Base-by-base conservation (phyloP, 2,329 filamentous ascomycete genomes). In the Fusarium coffeatum region DNA sequence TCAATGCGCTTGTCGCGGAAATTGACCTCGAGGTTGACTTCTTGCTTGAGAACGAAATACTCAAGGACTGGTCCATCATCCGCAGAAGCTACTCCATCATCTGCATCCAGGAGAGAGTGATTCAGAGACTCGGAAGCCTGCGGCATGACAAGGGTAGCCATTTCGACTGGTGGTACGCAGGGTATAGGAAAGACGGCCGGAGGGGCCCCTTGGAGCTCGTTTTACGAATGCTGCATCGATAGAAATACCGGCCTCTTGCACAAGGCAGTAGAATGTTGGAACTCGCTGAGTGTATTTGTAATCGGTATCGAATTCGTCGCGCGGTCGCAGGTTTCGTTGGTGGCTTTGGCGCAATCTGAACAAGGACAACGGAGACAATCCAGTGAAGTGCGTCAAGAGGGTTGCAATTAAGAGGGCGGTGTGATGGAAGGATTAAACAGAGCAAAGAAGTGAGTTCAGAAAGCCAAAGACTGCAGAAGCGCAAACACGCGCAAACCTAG, bases 11-110 rank as follows among this genome's bases (percentile, higher is more conserved):
- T 91, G 56, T 88, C 88, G 69, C 88, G 86, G 78, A 99, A 97
- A 81, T 97, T 92, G 77, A 99, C 85, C 75, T 98, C 94, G 64
- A 99, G 85, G 74, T 94, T 91, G 51, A 99, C 90, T 78, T 93
- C 92, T 81, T 98, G 95, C 81, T 94, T 91, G 57, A 93, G 86
- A 61, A 98, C 83, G 42, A 86, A 83, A 59, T 82, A 84, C 27
- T 82, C 80, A 18, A 80, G 78, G 5, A 82, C 72, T 7, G 79
- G 77, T 11, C 69, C 64, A 64, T 83, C 81, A 51, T 80, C 69
- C 32, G 79, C 70, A 8, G 78, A 78, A 12, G 76, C 74, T 8
- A 80, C 60, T 46, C 75, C 76, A 54, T 80, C 78, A 22, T 78
- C 74, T 30, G 75, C 64, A 34, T 77, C 75, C 23, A 78, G 68